phyloP scores from a whole-genome alignment of 2,329 filamentous ascomycete genomes.

The Neoascochyta sp. region DNA sequence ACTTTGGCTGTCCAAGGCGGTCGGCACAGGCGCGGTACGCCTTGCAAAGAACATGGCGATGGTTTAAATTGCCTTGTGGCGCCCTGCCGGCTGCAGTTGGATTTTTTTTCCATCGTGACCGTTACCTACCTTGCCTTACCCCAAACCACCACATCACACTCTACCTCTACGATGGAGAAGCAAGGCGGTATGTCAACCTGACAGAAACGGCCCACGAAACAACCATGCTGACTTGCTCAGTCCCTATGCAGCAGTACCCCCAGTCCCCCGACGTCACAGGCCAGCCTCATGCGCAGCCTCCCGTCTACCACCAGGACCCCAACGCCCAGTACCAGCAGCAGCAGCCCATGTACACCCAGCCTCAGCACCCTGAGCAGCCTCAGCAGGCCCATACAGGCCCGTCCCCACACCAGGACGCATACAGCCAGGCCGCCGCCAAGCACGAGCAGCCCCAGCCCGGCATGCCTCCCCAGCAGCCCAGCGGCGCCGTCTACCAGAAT shows the following conservation, averaged over 20 bases:
- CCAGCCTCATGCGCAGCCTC: constrained; percentile 25
- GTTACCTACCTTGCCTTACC: too few relatives aligned
- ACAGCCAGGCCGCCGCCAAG: constrained; percentile 10
- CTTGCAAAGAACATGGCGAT: too few relatives aligned
- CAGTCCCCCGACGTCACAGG: constrained; percentile 29
- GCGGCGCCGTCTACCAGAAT: constrained; percentile 35
- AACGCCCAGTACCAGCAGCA: constrained; percentile 20
- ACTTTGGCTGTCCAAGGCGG: too few relatives aligned
- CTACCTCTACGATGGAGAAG: constrained; percentile 39
- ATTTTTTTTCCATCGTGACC: too few relatives aligned
- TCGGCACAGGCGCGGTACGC: too few relatives aligned
- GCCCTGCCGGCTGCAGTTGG: too few relatives aligned
- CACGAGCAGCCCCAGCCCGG: constrained; percentile 21
- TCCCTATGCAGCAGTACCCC: constrained; percentile 39
- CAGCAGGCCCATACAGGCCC: constrained; percentile 3
- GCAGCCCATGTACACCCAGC: constrained; percentile 17
- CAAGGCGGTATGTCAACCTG: constrained; percentile 28
- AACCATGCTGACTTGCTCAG: constrained; percentile 17
- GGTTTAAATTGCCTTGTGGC: too few relatives aligned
- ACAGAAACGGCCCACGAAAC: neutral
- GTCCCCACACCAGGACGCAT: constrained; percentile 18
- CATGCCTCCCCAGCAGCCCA: constrained; percentile 35
- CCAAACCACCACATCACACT: too few relatives aligned
- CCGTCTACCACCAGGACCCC: constrained; percentile 34
- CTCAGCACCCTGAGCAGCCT: constrained; percentile 4